A percentile compares a stretch with the other conserved stretches of the same genome.
Conservation (phyloP, 176 grass and related monocot genomes). For the Juncus effusus region DNA sequence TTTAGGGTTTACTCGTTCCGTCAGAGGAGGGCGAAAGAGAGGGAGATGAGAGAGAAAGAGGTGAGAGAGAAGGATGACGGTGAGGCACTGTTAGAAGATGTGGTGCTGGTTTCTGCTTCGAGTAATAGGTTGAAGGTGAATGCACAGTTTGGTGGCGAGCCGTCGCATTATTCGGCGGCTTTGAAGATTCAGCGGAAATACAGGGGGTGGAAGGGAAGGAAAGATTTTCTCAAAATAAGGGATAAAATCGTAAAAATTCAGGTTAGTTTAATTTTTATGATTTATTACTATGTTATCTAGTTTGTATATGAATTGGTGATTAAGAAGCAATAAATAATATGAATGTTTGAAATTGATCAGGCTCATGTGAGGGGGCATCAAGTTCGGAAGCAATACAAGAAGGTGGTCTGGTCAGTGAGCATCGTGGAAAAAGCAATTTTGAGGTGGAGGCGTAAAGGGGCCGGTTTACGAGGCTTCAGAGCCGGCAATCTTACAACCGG, state of each 20-base stretch:
- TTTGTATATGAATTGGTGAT: not conserved
- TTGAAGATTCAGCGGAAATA: slow-evolving; percentile 77
- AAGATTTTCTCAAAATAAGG: slow-evolving; percentile 60
- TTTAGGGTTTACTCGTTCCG: slow-evolving; percentile 70
- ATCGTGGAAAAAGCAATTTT: slow-evolving; percentile 74
- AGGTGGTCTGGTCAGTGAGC: slow-evolving; percentile 69
- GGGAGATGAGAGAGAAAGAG: slow-evolving; percentile 22
- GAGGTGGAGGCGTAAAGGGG: slow-evolving; percentile 65
- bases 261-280: slow-evolving; percentile 31
- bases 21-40: slow-evolving; percentile 38
- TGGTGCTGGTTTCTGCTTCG: slow-evolving; percentile 28
- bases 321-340: no score
- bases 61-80: not conserved
- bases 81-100: slow-evolving; percentile 9
- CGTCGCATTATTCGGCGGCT: slow-evolving; percentile 52
- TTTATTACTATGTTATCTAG: not conserved
- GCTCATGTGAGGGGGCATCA: slow-evolving; percentile 81
- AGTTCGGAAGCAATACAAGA: slow-evolving; percentile 67
- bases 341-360: slow-evolving; percentile 23
- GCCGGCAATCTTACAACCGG: slow-evolving; percentile 35
- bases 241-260: slow-evolving; percentile 74
- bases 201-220: slow-evolving; percentile 74
- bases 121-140: slow-evolving; percentile 29
- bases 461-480: slow-evolving; percentile 68
- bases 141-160: slow-evolving; percentile 29